Base-by-base conservation (phyloP, 371 early-diverging fungal genomes). In the Syncephalastrum sp. region DNA sequence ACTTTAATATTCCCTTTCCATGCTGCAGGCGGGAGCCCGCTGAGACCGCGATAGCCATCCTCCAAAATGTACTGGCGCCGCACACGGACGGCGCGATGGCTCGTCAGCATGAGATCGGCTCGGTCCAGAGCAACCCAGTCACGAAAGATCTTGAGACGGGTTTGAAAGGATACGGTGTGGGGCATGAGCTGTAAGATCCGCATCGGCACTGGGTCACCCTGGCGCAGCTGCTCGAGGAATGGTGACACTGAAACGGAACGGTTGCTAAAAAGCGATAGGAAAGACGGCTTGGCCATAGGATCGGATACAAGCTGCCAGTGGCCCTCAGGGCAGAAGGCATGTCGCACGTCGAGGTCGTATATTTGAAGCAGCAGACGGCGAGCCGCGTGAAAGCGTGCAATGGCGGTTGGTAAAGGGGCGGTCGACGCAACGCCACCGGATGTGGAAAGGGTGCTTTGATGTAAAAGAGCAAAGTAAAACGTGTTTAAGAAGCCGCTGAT, bases 161-260 rank as follows among this genome's bases (percentile, higher is more conserved):
- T 81, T 25, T 81, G 83, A 61, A 96, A 94, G 0, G 93, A 88
- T 8, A 94, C 84, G 0, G 93, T 88, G 68, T 93, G 94, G 0
- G 95, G 92, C 59, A 95, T 82, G 49, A 93, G 75, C 53, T 94
- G 83, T 0, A 86, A 72, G 7, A 88, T 84, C 10, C 87, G 79
- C 10, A 88, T 74, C 0, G 83, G 83, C 3, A 84, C 64, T 19
- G 69, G 69, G 55, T 88, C 86, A 15, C 79, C 76, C 46, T 77
- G 74, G 50, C 60, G 71, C 27, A 73, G 60, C 44, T 58, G 74
- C 49, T 63, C 63, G 10, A 77, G 56, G 50, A 78, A 70, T 46
- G 58, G 61, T 61, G 70, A 63, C 51, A 52, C 63, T 42, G 53
- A 51, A 52, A 59, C 63, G 23, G 63, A 64, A 51, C 46, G 47